A percentile compares a stretch with the other conserved stretches of the same genome.
phyloP scores from a whole-genome alignment of 208 protist species.

The Acanthamoeba royreba region DNA sequence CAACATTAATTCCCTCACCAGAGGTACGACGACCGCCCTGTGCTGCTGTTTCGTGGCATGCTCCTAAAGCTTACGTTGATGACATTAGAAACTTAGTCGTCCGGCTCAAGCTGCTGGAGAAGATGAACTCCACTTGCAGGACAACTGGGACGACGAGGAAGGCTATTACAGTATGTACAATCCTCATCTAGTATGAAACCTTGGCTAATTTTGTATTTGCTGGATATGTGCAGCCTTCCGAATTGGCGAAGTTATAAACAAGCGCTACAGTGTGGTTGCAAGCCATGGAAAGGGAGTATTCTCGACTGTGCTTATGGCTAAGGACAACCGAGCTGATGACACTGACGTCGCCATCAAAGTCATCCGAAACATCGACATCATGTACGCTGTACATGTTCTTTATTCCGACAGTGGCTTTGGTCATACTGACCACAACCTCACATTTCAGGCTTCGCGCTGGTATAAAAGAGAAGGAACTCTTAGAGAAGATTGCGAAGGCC shows the following conservation, averaged over 20 bases:
- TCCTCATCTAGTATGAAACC: background rate
- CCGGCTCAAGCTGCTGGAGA: background rate
- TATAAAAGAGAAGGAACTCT: constrained; percentile 76
- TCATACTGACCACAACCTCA: background rate
- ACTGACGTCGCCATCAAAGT: constrained; percentile 83
- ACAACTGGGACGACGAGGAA: constrained; percentile 38
- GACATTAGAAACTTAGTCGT: background rate
- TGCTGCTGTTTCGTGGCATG: background rate
- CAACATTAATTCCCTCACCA: background rate
- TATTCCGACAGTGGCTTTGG: background rate
- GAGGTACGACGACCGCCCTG: background rate
- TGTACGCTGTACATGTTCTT: constrained; percentile 57
- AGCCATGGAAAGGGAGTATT: constrained; percentile 81
- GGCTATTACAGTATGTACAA: background rate
- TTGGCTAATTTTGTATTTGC: background rate
- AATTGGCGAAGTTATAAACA: background rate
- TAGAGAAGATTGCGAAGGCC: constrained; percentile 63
- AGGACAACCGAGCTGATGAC: constrained; percentile 56
- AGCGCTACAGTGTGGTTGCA: constrained; percentile 63
- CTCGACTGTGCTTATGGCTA: constrained; percentile 76
- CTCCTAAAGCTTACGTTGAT: background rate
- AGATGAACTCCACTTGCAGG: background rate
- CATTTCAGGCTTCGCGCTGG: constrained; percentile 70
- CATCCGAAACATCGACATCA: constrained; percentile 82
- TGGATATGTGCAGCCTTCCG: background rate